Conservation (phyloP, 2,329 filamentous ascomycete species). For the Coccinonectria pachysandricola region DNA sequence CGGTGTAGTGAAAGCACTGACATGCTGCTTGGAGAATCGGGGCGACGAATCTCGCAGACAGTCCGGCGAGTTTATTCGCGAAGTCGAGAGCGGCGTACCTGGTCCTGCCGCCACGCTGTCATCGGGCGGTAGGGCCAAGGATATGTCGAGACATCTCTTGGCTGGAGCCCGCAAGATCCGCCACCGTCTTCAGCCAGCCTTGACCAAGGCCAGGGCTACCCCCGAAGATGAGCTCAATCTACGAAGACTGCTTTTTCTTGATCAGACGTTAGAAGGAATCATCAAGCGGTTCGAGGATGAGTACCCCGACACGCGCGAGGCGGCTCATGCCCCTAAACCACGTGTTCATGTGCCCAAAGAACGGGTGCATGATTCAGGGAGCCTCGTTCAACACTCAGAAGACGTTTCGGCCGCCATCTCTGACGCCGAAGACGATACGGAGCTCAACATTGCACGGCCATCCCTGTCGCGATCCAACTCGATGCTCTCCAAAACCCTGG, state of each 20-base stretch:
- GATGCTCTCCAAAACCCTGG: slow-evolving; percentile 41
- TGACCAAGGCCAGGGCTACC: slow-evolving; percentile 61
- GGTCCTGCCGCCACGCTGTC: slow-evolving; percentile 31
- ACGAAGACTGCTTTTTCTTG: slow-evolving; percentile 76
- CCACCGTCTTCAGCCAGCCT: slow-evolving; percentile 68
- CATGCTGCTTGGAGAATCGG: slow-evolving; percentile 80
- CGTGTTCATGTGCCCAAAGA: slow-evolving; percentile 8
- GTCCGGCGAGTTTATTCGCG: slow-evolving; percentile 42
- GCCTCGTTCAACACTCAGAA: slow-evolving; percentile 17
- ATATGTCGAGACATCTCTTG: slow-evolving; percentile 87
- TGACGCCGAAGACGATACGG: slow-evolving; percentile 40
- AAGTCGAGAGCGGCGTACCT: slow-evolving; percentile 40
- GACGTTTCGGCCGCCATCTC: slow-evolving; percentile 30
- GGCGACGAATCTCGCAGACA: slow-evolving; percentile 47
- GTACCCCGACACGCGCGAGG: slow-evolving; percentile 72
- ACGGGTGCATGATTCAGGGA: slow-evolving; percentile 11
- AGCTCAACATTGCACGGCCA: slow-evolving; percentile 29
- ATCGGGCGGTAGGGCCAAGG: slow-evolving; percentile 57
- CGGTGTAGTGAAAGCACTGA: slow-evolving; percentile 86
- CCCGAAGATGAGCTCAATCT: slow-evolving; percentile 66
- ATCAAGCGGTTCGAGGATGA: slow-evolving; percentile 95
- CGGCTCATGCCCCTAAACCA: slow-evolving; percentile 5
- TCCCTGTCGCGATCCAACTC: slow-evolving; percentile 45
- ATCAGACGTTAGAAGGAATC: slow-evolving; percentile 79
- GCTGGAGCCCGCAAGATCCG: slow-evolving; percentile 84